These are phyloP conservation scores for Cercospora nicotianae DNA, from an alignment of 2,329 filamentous ascomycete genomes.

Conservation along the genomic window DNA sequence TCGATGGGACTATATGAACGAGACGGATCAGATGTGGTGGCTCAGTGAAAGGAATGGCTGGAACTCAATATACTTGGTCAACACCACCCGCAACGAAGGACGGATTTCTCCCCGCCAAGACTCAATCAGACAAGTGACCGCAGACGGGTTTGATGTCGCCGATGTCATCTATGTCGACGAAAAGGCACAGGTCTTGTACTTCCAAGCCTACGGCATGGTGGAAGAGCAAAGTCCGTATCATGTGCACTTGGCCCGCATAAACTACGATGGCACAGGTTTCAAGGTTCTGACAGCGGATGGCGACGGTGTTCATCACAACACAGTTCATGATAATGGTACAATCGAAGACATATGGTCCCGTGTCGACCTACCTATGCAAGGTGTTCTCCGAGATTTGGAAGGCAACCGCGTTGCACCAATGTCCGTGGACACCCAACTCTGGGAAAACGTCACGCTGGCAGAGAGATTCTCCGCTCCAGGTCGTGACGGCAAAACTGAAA, in stretches of 20 bases:
- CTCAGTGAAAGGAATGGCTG: slow-evolving; percentile 13
- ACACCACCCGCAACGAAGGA: background rate
- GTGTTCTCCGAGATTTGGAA: background rate
- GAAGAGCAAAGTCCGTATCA: slow-evolving; percentile 8
- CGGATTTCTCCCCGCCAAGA: background rate
- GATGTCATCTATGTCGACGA: slow-evolving; percentile 4
- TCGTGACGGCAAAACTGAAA: slow-evolving; percentile 8
- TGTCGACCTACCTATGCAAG: slow-evolving; percentile 5
- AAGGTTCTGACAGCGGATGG: slow-evolving; percentile 8
- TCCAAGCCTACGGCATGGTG: slow-evolving; percentile 2
- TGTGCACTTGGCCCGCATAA: slow-evolving; percentile 11
- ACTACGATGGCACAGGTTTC: slow-evolving; percentile 9
- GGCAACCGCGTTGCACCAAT: background rate
- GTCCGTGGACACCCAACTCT: background rate
- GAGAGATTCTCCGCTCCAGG: slow-evolving; percentile 13
- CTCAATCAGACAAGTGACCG: slow-evolving; percentile 9
- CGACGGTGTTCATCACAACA: background rate
- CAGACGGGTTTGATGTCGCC: slow-evolving; percentile 1
- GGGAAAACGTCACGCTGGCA: background rate
- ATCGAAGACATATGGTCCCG: slow-evolving; percentile 10
- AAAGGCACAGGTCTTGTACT: background rate
- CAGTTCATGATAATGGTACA: background rate
- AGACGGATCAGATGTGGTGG: slow-evolving; percentile 15
- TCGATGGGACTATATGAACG: slow-evolving; percentile 10
- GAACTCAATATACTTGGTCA: slow-evolving; percentile 12